A percentile compares a stretch with the other conserved stretches of the same genome.
Evolutionary conservation across 2,329 filamentous ascomycete species (phyloP).

Genomic region (Lecanicillium sp.): DNA sequence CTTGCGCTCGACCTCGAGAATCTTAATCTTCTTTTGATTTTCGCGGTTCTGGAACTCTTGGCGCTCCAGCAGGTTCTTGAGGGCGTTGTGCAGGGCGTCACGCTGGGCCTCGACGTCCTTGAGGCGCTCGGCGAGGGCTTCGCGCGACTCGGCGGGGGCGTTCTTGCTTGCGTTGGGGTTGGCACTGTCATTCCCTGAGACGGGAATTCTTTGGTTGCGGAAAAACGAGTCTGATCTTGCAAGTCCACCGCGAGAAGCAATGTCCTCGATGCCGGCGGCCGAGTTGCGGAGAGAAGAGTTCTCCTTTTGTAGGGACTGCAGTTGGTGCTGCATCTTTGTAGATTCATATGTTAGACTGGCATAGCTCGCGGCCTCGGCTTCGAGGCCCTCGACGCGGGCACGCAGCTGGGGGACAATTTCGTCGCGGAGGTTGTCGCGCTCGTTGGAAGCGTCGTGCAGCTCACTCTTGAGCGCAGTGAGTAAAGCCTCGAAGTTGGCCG

Average conservation of each 20-base stretch:
- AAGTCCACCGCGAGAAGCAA: constrained; percentile 39
- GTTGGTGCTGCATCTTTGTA: constrained; percentile 80
- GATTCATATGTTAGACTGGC: constrained; percentile 73
- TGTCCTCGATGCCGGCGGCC: constrained; percentile 15
- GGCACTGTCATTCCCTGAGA: constrained; percentile 54
- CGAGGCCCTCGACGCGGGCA: constrained; percentile 70
- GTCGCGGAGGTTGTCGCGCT: constrained; percentile 86
- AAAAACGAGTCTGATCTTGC: constrained; percentile 61
- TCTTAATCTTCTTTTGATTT: constrained; percentile 71
- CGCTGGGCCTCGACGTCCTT: constrained; percentile 93
- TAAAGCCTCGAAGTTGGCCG: constrained; percentile 91
- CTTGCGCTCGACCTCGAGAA: constrained; percentile 73
- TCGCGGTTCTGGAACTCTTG: constrained; percentile 81
- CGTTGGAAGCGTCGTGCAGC: constrained; percentile 73
- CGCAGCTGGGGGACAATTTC: constrained; percentile 77
- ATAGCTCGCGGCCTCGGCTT: constrained; percentile 65
- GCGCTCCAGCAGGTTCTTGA: constrained; percentile 78
- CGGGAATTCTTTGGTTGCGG: constrained; percentile 32
- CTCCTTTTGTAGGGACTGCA: constrained; percentile 62
- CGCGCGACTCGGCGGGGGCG: constrained; percentile 50
- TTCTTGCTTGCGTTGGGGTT: constrained; percentile 48
- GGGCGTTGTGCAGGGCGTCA: constrained; percentile 81
- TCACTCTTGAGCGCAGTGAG: constrained; percentile 78
- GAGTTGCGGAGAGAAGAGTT: constrained; percentile 53
- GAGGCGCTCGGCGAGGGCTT: constrained; percentile 68